Conservation (phyloP, 1,284 basidiomycete genomes). For the Fomitiporia mediterranea region DNA sequence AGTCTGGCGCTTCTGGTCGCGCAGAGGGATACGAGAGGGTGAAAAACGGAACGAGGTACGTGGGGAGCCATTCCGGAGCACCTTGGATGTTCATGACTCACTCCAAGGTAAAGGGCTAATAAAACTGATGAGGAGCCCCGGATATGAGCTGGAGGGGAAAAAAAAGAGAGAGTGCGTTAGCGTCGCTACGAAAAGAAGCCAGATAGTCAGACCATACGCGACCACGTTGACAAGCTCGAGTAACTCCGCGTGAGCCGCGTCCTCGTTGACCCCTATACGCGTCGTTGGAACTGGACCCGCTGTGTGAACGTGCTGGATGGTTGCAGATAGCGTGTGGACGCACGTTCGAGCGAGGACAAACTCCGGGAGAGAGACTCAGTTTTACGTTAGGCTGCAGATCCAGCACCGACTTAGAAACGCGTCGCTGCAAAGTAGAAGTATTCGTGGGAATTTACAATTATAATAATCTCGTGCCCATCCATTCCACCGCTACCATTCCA, state of each 20-base stretch:
- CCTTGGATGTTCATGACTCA: constrained; percentile 31
- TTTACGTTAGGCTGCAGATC: not conserved
- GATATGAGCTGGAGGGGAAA: not conserved
- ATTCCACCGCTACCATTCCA: not conserved
- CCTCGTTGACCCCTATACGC: not conserved
- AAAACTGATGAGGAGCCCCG: constrained; percentile 12
- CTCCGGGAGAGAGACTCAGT: too few relatives aligned
- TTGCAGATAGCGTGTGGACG: not conserved
- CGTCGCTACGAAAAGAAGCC: constrained; percentile 4
- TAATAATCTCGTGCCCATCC: not conserved
- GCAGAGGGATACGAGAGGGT: constrained; percentile 67
- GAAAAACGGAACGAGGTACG: constrained; percentile 62
- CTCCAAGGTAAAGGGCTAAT: not conserved
- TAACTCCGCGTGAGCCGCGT: too few relatives aligned
- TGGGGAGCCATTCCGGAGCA: constrained; percentile 43
- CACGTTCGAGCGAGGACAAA: constrained; percentile 3
- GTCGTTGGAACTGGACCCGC: not conserved
- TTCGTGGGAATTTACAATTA: constrained; percentile 4
- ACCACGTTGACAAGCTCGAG: not conserved
- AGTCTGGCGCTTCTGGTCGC: constrained; percentile 54
- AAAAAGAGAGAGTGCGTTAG: constrained; percentile 1
- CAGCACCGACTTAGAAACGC: too few relatives aligned
- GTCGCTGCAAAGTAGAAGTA: not conserved
- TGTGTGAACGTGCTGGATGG: not conserved
- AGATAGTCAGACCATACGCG: constrained; percentile 13